Conservation (phyloP, 352 stramenopile species). For the Pythium utonaiense region DNA sequence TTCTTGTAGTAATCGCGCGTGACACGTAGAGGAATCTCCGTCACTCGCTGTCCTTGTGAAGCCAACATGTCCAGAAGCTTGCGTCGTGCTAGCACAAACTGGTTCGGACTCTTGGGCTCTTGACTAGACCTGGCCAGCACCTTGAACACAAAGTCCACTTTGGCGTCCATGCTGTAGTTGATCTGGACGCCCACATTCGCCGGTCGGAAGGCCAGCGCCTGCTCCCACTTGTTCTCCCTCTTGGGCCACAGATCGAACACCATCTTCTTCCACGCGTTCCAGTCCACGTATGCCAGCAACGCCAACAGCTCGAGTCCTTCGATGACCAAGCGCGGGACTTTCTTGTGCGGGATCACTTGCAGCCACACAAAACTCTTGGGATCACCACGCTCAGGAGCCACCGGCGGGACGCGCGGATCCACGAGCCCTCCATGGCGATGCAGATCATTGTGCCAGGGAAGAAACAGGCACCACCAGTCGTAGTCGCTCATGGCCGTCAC, state of each 20-base stretch:
- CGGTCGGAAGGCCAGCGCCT: not conserved
- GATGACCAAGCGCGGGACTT: not conserved
- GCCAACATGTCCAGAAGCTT: no score
- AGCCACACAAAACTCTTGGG: not conserved
- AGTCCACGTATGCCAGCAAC: not conserved
- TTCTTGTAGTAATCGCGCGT: no score
- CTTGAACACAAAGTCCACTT: no score
- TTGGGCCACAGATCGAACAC: not conserved
- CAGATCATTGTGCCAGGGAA: not conserved
- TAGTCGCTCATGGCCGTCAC: no score
- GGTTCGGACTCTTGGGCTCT: no score
- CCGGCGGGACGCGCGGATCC: not conserved
- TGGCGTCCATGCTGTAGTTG: no score
- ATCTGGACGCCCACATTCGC: no score
- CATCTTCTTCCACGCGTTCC: not conserved
- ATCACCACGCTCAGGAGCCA: not conserved
- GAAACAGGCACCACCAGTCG: not conserved
- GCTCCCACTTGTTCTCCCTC: not conserved
- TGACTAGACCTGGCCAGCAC: no score
- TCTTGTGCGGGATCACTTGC: not conserved
- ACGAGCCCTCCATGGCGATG: not conserved
- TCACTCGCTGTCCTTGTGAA: no score
- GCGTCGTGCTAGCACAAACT: no score
- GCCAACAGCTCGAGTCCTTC: not conserved
- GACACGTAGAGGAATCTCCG: no score